Percentiles rank a stretch among this genome's conserved stretches.
Conservation (phyloP, 352 stramenopile species). For the Globisporangium nagaii region DNA sequence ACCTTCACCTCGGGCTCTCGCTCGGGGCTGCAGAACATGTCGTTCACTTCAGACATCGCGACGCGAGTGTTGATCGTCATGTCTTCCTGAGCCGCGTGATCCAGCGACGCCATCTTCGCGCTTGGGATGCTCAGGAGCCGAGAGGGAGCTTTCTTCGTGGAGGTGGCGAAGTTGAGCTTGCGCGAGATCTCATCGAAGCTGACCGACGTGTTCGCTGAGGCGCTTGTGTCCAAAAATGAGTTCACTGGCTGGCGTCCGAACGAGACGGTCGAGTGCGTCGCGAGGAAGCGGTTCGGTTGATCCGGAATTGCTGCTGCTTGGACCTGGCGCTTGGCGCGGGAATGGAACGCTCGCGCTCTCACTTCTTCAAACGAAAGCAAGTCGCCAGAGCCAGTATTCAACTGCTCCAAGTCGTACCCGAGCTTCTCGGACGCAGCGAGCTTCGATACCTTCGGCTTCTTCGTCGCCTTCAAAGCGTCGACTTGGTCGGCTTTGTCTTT, state of each 20-base stretch:
- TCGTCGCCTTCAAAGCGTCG: conserved; percentile 1
- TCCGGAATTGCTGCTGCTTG: neutral
- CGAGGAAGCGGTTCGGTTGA: conserved; percentile 22
- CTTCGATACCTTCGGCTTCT: conserved; percentile 15
- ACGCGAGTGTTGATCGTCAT: conserved; percentile 87
- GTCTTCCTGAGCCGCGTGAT: conserved; percentile 63
- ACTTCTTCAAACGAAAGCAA: conserved; percentile 79
- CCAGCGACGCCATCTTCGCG: conserved; percentile 13
- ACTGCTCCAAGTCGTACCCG: conserved; percentile 37
- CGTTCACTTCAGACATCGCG: conserved; percentile 79
- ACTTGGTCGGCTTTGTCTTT: neutral
- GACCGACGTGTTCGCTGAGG: conserved; percentile 5
- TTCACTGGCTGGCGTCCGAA: conserved; percentile 4
- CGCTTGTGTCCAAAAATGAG: conserved; percentile 13
- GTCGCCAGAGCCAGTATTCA: conserved; percentile 35
- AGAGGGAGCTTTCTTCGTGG: conserved; percentile 11
- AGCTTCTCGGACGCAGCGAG: conserved; percentile 21
- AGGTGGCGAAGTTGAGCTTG: conserved; percentile 18
- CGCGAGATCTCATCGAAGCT: conserved; percentile 12
- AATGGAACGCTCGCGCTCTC: conserved; percentile 32
- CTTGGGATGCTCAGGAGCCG: conserved; percentile 3
- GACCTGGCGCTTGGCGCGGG: conserved; percentile 1
- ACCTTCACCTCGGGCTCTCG: conserved; percentile 31
- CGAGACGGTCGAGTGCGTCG: neutral
- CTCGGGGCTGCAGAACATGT: conserved; percentile 82